phyloP scores from a whole-genome alignment of 2,329 filamentous ascomycete genomes.

The Zymoseptoria ardabiliae region DNA sequence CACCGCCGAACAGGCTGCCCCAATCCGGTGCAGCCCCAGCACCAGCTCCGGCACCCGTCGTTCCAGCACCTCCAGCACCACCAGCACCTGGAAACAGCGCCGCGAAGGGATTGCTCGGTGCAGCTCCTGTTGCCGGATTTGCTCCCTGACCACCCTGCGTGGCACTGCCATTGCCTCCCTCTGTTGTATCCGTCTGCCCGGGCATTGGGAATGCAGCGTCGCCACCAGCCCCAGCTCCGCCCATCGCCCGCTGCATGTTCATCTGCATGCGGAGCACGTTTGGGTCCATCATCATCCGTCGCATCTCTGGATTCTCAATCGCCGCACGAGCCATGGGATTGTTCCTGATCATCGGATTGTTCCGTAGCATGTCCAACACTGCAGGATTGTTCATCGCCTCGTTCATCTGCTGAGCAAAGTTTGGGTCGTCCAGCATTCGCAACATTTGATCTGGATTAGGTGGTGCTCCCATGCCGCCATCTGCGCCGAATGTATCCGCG shows the following conservation, averaged over 20 bases:
- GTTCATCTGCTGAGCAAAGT: constrained; percentile 79
- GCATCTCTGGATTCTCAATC: constrained; percentile 79
- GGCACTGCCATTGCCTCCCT: constrained; percentile 32
- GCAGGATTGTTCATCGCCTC: constrained; percentile 93
- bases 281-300: constrained; percentile 89
- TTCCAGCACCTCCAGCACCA: constrained; percentile 5
- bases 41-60: constrained; percentile 19
- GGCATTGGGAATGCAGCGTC: constrained; percentile 72
- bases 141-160: constrained; percentile 26
- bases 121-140: not conserved
- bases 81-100: constrained; percentile 45
- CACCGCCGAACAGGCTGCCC: constrained; percentile 51
- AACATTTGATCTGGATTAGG: constrained; percentile 74
- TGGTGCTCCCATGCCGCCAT: constrained; percentile 90
- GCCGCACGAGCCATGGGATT: constrained; percentile 85
- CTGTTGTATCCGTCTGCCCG: constrained; percentile 81
- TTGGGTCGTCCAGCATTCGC: constrained; percentile 80
- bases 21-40: constrained; percentile 54
- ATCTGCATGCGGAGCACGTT: constrained; percentile 74
- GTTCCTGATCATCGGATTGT: constrained; percentile 65
- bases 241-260: constrained; percentile 66
- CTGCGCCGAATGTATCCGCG: constrained; percentile 82
- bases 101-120: constrained; percentile 52
- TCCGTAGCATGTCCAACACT: constrained; percentile 72
- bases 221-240: constrained; percentile 42